These are phyloP conservation scores for Zostera marina DNA, from an alignment of 116 monocot genomes.

Conservation along the genomic window DNA sequence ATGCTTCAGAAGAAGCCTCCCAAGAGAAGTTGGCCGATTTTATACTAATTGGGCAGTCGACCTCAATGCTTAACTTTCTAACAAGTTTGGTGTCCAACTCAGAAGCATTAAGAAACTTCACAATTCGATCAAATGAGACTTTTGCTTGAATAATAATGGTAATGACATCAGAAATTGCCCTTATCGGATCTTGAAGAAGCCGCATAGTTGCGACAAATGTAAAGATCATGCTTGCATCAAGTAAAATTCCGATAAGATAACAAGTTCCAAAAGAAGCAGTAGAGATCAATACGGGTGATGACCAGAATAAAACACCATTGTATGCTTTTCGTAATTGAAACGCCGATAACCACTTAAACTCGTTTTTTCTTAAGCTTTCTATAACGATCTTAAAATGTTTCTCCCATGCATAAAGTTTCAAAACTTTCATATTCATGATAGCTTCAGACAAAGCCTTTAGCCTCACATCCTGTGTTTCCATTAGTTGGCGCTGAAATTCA, in stretches of 20 bases:
- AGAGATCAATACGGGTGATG: slow-evolving; percentile 64
- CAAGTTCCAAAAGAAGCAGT: slow-evolving; percentile 63
- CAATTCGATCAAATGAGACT: slow-evolving; percentile 54
- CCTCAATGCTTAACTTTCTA: slow-evolving; percentile 13
- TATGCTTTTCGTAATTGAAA: slow-evolving; percentile 64
- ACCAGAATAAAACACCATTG: slow-evolving; percentile 64
- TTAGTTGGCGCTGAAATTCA: slow-evolving; percentile 60
- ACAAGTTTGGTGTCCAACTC: slow-evolving; percentile 34
- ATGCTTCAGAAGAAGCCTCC: slow-evolving; percentile 38
- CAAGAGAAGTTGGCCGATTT: slow-evolving; percentile 60
- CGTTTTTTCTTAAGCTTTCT: slow-evolving; percentile 41
- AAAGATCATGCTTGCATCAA: slow-evolving; percentile 70
- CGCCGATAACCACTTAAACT: slow-evolving; percentile 52
- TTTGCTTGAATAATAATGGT: slow-evolving; percentile 78
- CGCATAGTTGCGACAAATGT: slow-evolving; percentile 81
- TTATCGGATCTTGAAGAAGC: slow-evolving; percentile 75
- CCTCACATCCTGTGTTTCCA: slow-evolving; percentile 77
- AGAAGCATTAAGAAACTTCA: slow-evolving; percentile 57
- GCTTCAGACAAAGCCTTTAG: slow-evolving; percentile 80
- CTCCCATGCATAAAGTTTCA: slow-evolving; percentile 92
- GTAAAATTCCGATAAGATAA: slow-evolving; percentile 55
- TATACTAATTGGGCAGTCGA: slow-evolving; percentile 26
- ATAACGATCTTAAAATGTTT: slow-evolving; percentile 45
- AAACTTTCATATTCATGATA: slow-evolving; percentile 69
- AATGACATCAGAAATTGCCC: slow-evolving; percentile 67